Evolutionary conservation across 2,329 filamentous ascomycete genomes (phyloP), one percentile per base, ranked within the genome.

Genomic region (Claviceps sp.): DNA sequence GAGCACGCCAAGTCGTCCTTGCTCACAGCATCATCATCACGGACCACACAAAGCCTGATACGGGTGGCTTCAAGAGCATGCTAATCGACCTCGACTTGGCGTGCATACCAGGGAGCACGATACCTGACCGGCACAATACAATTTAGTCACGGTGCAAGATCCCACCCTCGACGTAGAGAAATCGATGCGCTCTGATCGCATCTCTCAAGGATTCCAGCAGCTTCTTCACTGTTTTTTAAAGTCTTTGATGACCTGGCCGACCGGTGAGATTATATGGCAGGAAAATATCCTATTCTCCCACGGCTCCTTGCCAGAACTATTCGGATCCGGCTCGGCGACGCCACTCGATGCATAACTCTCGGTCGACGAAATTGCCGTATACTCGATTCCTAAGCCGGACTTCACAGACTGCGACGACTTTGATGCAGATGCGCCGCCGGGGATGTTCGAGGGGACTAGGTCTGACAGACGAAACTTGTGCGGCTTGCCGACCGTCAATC

Each of bases 111-210:
- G 59, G 57, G 18, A 18, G 18, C 18, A 18, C 18, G 18, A 53
- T 44, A 67, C 53, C 54, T 54, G 44, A 59, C 57, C 36, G 61
- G 64, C 45, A 67, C 59, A 34, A 62, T 64, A 55, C 55, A 64
- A 46, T 67, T 66, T 49, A 69, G 20, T 22, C 3, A 22, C 20
- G 20, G 16, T 51, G 49, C 11, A 54, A 36, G 38, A 54, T 54
- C 1, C 50, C 48, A 14, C 37, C 50, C 8, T 1, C 37, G 9
- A 38, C 18, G n/a, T 51, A 54, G 9, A 54, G 50, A 9, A 50
- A 53, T 30, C 37, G 50, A 34, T 54, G 49, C n/a, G 34, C 48
- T 36, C 37, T 48, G n/a, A 54, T 48, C 6, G 54, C 52, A 40
- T 53, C 54, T 24, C 50, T 48, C 8, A 54, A 6, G 8, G 41